phyloP scores from a whole-genome alignment of 2,329 filamentous ascomycete genomes.

The Pseudocercospora fuligena region DNA sequence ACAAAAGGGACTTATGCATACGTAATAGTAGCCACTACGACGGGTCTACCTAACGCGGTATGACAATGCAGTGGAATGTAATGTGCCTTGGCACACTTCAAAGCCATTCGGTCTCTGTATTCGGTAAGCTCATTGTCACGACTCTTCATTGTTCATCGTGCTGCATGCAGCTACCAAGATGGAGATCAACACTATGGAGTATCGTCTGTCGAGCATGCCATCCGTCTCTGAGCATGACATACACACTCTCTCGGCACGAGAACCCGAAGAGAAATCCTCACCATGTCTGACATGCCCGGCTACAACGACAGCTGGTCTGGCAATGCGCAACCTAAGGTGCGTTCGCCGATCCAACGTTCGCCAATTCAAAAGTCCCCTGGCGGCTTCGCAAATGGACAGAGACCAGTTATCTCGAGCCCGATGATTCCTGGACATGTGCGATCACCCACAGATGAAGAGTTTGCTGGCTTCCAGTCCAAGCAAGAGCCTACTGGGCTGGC shows the following conservation, averaged over 20 bases:
- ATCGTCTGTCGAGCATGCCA: not conserved
- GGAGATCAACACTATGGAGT: not conserved
- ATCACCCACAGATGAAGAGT: slow-evolving; percentile 5
- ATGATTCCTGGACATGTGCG: not conserved
- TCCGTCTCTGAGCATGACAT: not conserved
- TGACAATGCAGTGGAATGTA: slow-evolving; percentile 20
- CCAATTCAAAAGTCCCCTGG: not conserved
- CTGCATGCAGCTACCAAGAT: not conserved
- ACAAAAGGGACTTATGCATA: not conserved
- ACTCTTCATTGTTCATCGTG: not conserved
- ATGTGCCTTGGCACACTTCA: not conserved
- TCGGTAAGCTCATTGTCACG: slow-evolving; percentile 1
- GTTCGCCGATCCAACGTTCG: not conserved
- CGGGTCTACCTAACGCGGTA: not conserved
- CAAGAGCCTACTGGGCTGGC: slow-evolving; percentile 23
- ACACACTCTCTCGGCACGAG: too few species aligned
- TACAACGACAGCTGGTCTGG: slow-evolving; percentile 1
- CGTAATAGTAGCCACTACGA: slow-evolving; percentile 10
- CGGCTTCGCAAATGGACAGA: not conserved
- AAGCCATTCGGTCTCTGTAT: not conserved
- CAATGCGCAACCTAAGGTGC: not conserved
- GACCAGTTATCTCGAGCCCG: not conserved
- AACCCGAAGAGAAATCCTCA: not conserved
- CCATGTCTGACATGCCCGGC: slow-evolving; percentile 5
- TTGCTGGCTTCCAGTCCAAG: slow-evolving; percentile 7